phyloP scores from a whole-genome alignment of 2,329 filamentous ascomycete species.

The Colletotrichum incanum region DNA sequence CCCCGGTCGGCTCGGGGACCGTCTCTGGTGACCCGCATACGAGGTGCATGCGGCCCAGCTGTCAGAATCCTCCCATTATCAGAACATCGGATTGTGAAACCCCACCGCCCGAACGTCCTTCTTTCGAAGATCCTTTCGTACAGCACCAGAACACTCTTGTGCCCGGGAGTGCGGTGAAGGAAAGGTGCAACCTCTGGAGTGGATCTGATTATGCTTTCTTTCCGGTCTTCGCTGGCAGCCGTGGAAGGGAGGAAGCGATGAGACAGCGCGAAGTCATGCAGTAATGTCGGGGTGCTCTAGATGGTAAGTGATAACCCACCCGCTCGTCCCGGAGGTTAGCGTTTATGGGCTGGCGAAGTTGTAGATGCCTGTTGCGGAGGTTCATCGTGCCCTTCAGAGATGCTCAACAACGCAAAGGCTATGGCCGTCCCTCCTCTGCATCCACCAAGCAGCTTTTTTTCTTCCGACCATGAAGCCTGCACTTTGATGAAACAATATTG shows the following conservation, averaged over 20 bases:
- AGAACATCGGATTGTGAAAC: conserved; percentile 29
- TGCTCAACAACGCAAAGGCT: background rate
- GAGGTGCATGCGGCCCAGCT: conserved; percentile 30
- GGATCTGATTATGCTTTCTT: background rate
- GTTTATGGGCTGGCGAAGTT: background rate
- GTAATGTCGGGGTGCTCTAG: background rate
- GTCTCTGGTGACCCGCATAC: conserved; percentile 31
- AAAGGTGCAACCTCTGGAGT: background rate
- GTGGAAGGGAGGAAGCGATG: background rate
- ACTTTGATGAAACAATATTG: background rate
- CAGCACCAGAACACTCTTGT: background rate
- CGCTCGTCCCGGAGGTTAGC: background rate
- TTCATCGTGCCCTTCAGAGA: background rate
- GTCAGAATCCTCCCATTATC: conserved; percentile 24
- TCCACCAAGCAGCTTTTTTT: too few relatives aligned
- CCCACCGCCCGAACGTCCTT: background rate
- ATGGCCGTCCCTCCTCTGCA: background rate
- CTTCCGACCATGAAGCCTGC: too few relatives aligned
- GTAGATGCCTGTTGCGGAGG: background rate
- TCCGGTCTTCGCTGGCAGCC: background rate
- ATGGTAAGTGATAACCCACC: background rate
- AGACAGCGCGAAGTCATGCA: background rate
- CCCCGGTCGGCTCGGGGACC: conserved; percentile 17
- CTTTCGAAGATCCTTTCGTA: background rate
- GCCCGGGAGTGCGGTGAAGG: conserved; percentile 15